Base-by-base conservation (phyloP, 352 stramenopile genomes). In the Pythium phragmitis region DNA sequence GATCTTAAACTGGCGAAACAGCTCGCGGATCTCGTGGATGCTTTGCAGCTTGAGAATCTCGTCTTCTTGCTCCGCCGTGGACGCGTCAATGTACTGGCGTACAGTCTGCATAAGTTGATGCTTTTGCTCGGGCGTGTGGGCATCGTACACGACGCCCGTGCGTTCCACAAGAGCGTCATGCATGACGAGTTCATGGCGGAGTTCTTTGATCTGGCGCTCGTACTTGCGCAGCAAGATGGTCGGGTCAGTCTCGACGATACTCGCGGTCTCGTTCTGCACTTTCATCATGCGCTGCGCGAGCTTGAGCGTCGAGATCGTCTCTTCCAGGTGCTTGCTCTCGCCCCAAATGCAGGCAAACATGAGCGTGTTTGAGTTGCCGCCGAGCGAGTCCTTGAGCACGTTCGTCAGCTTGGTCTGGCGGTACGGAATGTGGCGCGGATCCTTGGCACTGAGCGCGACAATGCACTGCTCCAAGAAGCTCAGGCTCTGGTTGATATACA, bases 401-500 rank as follows among this genome's bases (percentile, higher is more conserved):
- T 91, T 96, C 7, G 96, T 98, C 41, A 99, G 84, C 65, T 98
- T 99, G 7, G 93, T 98, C 57, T 98, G 87, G 1, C 91, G 77
- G 64, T 98, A 98, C 19, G 94, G 95, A 42, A 98, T 90, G 68
- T 98, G 89, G 5, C 78, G 70, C 39, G 72, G 73, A 55, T 87
- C 77, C 42, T 88, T 79, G 1, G 83, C 71, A 16, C 81, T 85
- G 33, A 98, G 70, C 11, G 91, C 92, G 5, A 98, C 85, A 60
- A 98, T 97, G 65, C 94, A 98, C 63, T 98, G 92, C 79, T 98
- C 91, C 23, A 99, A 74, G 60, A 97, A 98, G 50, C 91, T 97
- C 37, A 99, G 76, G 39, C 87, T 97, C 77, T 97, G 94, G 74
- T 99, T 99, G 66, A 99, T 98, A 77, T 98, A 98, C 82, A 96